Percentiles rank a stretch among this genome's conserved stretches.
phyloP scores from a whole-genome alignment of 164 flowering plant genomes.

The Dillenia turbinata region DNA sequence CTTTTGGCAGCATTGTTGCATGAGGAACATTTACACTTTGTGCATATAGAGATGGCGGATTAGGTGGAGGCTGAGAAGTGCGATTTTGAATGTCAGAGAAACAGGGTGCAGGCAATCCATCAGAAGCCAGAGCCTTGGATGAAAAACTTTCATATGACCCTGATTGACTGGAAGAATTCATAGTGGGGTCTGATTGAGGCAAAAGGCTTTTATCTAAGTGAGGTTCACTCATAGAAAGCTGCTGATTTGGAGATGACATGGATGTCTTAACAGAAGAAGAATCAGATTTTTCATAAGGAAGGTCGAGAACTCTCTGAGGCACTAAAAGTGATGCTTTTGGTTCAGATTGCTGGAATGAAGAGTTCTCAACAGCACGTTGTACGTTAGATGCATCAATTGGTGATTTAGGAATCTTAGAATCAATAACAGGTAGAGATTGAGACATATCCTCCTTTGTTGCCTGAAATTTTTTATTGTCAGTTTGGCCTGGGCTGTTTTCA shows the following conservation, averaged over 20 bases:
- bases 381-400: constrained; percentile 1
- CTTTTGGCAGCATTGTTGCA: constrained; percentile 17
- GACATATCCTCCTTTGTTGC: neutral
- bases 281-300: neutral
- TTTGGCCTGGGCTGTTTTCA: constrained; percentile 10
- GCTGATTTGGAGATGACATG: neutral
- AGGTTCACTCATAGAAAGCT: constrained; percentile 18
- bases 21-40: constrained; percentile 23
- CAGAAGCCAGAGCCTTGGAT: constrained; percentile 13
- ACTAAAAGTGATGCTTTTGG: neutral
- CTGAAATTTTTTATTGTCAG: constrained; percentile 9
- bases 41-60: constrained; percentile 18
- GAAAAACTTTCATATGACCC: constrained; percentile 14
- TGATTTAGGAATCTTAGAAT: constrained; percentile 1
- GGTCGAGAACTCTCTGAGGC: neutral
- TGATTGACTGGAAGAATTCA: constrained; percentile 12
- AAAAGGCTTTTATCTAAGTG: constrained; percentile 8
- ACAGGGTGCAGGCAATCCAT: constrained; percentile 12
- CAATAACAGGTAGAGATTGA: constrained; percentile 1
- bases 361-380: neutral
- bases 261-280: constrained; percentile 5
- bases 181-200: constrained; percentile 2
- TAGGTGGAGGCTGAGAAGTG: constrained; percentile 22
- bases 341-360: constrained; percentile 6
- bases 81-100: constrained; percentile 15